Evolutionary conservation across 75 land plant species (phyloP), one percentile per base, ranked within the genome.

Genomic region (Selaginella tamariscina): DNA sequence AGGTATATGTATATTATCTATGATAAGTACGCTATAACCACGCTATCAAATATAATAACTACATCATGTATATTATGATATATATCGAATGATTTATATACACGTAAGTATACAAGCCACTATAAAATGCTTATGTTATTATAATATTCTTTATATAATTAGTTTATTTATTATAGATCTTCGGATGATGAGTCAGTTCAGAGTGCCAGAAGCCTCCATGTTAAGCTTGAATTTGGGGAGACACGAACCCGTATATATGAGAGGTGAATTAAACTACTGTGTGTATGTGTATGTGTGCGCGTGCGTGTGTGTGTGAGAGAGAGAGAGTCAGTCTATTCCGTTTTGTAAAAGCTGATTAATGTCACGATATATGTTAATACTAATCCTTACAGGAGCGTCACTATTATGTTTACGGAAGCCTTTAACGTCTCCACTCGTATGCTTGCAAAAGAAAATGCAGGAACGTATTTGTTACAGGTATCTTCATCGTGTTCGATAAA

Each of bases 161-260:
- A n/a, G n/a, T n/a, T n/a, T n/a, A n/a, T n/a, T n/a, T n/a, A n/a
- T n/a, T n/a, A n/a, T n/a, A n/a, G n/a, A 79, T n/a, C n/a, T n/a
- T n/a, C n/a, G n/a, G n/a, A n/a, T n/a, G n/a, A n/a, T n/a, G n/a
- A n/a, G n/a, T n/a, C 72, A 27, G 65, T 30, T 29, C 82, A 86
- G 71, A 90, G 96, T 27, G 77, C 84, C 79, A 81, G 89, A 65
- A 89, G 80, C 44, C 83, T 89, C 56, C 85, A 89, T 54, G 70
- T 89, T 60, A 93, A 85, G 79, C 81, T 93, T 55, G 95, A 93
- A 72, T 93, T 82, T 84, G 98, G 98, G 55, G 70, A 70, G 70
- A 80, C 82, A 20, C 83, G 74, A 22, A 93, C 81, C 72, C 89
- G 92, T 65, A 73, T 56, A 54, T 92, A 82, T 77, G 97, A 92